Base-by-base conservation (phyloP, 441 rosid genomes). In the Kokia cookei region DNA sequence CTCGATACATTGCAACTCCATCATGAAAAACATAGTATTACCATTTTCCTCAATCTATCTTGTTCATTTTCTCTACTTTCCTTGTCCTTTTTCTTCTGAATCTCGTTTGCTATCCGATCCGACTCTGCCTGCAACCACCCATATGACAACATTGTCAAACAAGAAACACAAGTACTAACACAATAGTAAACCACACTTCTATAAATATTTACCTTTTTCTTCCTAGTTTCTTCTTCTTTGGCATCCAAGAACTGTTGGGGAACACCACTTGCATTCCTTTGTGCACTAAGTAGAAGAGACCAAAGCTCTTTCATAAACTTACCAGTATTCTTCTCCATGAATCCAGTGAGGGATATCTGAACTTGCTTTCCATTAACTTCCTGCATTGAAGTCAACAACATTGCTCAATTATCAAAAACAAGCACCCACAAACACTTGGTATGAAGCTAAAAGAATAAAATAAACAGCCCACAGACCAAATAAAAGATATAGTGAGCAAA, bases 251-350 rank as follows among this genome's bases (percentile, higher is more conserved):
- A 90, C 74, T 88, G 93, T 73, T 93, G 98, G 10, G 98, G 99
- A 77, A 94, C 89, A 75, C 99, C 99, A 69, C 95, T 96, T 10
- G 88, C 82, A 82, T 90, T 94, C 75, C 82, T 88, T 85, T 91
- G 93, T 0, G 99, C 99, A 74, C 99, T 94, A 60, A 94, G 78
- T 70, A 96, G 91, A 81, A 92, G 99, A 13, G 82, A 74, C 99
- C 98, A 96, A 40, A 96, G 98, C 85, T 96, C 99, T 81, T 92
- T 96, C 98, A 94, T 96, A 77, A 96, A 96, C 86, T 89, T 96
- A 19, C 83, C 95, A 43, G 96, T 96, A 82, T 91, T 91, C 76
- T 96, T 96, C 84, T 96, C 98, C 99, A 96, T 96, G 83, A 96
- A 96, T 73, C 99, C 98, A 58, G 98, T 96, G 26, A 96, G 89